Percentiles rank a stretch among this genome's conserved stretches.
Conservation (phyloP, 1,284 basidiomycete genomes). For the Sporisorium iseilematis-ciliati region DNA sequence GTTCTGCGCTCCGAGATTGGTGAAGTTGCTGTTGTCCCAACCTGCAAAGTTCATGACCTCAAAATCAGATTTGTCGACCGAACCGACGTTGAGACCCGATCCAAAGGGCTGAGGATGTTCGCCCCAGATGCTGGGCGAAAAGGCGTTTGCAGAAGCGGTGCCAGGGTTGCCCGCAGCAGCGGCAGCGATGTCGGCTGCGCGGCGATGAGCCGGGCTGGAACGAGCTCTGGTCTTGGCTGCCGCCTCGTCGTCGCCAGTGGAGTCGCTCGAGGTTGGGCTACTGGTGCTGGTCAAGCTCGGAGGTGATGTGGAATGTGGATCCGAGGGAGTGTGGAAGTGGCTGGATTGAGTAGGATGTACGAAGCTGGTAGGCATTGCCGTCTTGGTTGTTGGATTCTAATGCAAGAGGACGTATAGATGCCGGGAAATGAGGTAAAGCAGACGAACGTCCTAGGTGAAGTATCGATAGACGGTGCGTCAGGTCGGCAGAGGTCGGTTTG, state of each 20-base stretch:
- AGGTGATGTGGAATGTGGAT: constrained; percentile 34
- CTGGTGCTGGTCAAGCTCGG: constrained; percentile 44
- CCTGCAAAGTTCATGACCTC: constrained; percentile 40
- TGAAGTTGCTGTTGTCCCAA: constrained; percentile 43
- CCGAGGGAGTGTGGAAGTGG: constrained; percentile 12
- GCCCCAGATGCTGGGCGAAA: constrained; percentile 47
- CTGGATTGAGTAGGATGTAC: constrained; percentile 3
- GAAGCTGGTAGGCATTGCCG: constrained; percentile 49
- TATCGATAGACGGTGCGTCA: background rate
- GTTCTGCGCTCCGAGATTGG: constrained; percentile 22
- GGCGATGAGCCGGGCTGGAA: constrained; percentile 15
- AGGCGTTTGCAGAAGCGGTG: constrained; percentile 11
- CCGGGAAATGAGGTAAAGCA: too few species aligned
- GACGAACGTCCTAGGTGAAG: background rate
- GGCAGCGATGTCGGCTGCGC: constrained; percentile 13
- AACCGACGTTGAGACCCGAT: constrained; percentile 19
- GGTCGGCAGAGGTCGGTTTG: background rate
- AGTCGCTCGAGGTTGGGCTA: constrained; percentile 51
- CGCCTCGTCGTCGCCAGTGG: constrained; percentile 43
- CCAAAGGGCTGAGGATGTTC: constrained; percentile 21
- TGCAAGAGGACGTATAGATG: background rate
- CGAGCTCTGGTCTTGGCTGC: constrained; percentile 19
- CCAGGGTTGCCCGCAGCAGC: background rate
- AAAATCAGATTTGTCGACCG: constrained; percentile 23
- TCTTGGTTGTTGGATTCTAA: background rate